Percentiles rank a stretch among this genome's conserved stretches.
These are phyloP conservation scores for Ascochyta pisi DNA, from an alignment of 2,329 filamentous ascomycete genomes.

Conservation along the genomic window DNA sequence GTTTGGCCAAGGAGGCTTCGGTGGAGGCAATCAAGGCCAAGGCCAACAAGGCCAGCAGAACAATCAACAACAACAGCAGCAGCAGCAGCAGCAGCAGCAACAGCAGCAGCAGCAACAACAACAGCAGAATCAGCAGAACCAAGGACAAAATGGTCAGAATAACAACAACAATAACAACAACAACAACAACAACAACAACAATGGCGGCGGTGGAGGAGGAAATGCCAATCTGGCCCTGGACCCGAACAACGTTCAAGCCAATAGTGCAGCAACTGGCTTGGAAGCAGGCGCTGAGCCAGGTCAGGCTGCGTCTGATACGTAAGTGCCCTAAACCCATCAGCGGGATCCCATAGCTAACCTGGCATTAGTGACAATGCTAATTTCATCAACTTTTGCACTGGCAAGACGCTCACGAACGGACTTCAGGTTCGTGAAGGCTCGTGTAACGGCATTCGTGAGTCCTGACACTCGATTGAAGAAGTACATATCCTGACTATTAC, in stretches of 20 bases:
- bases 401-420: constrained; percentile 63
- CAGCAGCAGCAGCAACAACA: constrained; percentile 21
- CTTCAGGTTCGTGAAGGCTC: constrained; percentile 58
- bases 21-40: constrained; percentile 8
- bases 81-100: constrained; percentile 24
- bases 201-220: constrained; percentile 23
- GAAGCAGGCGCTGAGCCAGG: constrained; percentile 48
- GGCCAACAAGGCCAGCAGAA: constrained; percentile 3
- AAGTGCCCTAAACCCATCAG: constrained; percentile 17
- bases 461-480: not conserved
- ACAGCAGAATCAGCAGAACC: constrained; percentile 24
- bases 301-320: constrained; percentile 57
- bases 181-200: constrained; percentile 30
- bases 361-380: constrained; percentile 56
- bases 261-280: constrained; percentile 51
- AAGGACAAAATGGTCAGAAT: constrained; percentile 21
- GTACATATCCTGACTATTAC: not conserved
- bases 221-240: constrained; percentile 39
- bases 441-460: constrained; percentile 62
- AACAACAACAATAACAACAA: constrained; percentile 29
- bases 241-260: constrained; percentile 53
- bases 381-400: constrained; percentile 67
- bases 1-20: constrained; percentile 4
- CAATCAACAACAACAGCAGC: constrained; percentile 16
- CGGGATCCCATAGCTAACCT: constrained; percentile 4